These are phyloP conservation scores for Grosmannia serpens DNA, from an alignment of 2,329 filamentous ascomycete species.

Conservation along the genomic window DNA sequence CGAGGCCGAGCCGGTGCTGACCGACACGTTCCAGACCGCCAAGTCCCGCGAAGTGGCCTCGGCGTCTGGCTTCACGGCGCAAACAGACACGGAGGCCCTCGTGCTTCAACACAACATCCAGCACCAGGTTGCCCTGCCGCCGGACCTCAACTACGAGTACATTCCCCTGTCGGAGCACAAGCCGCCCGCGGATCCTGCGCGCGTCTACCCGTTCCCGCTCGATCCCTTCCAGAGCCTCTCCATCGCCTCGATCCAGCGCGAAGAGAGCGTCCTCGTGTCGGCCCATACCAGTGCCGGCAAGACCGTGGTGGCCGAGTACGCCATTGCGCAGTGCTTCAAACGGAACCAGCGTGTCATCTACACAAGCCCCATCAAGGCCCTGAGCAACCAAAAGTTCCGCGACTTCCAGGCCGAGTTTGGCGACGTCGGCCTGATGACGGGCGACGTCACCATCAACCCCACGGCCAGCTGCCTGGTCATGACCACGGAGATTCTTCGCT, in stretches of 20 bases:
- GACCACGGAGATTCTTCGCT: conserved; percentile 98
- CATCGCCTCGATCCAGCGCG: conserved; percentile 87
- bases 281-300: conserved; percentile 97
- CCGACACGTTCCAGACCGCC: conserved; percentile 90
- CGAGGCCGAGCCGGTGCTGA: conserved; percentile 66
- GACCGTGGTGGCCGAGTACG: conserved; percentile 96
- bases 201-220: conserved; percentile 77
- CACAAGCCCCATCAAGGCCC: conserved; percentile 95
- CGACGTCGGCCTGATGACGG: conserved; percentile 95
- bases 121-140: conserved; percentile 91
- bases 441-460: conserved; percentile 97
- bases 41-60: conserved; percentile 83
- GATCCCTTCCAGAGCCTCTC: conserved; percentile 96
- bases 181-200: conserved; percentile 74
- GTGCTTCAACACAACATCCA: conserved; percentile 94
- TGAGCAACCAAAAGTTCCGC: conserved; percentile 97
- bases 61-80: conserved; percentile 54
- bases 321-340: conserved; percentile 92
- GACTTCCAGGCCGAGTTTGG: conserved; percentile 94
- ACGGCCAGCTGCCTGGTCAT: conserved; percentile 96
- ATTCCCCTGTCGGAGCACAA: conserved; percentile 92
- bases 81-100: conserved; percentile 56
- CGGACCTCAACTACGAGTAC: conserved; percentile 88
- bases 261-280: conserved; percentile 92
- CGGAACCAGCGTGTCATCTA: conserved; percentile 98